phyloP scores from a whole-genome alignment of 345 rosid species.

The Populus simonii region DNA sequence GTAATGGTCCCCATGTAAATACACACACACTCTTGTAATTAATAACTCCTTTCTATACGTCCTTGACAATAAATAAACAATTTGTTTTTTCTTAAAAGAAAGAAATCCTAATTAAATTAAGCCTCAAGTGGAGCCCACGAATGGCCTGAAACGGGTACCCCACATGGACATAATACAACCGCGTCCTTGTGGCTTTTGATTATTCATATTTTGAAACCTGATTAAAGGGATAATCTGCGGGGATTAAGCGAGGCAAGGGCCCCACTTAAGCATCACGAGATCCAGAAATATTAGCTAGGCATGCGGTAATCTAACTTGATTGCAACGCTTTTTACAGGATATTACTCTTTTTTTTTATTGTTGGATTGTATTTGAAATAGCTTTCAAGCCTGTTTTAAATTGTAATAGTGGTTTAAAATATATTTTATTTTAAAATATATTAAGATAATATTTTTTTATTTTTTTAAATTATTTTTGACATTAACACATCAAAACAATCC shows the following conservation, averaged over 20 bases:
- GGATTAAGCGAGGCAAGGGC: not conserved
- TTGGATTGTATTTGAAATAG: too few species aligned
- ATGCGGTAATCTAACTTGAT: not conserved
- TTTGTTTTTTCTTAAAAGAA: not conserved
- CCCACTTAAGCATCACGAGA: not conserved
- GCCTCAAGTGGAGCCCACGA: not conserved
- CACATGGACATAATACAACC: not conserved
- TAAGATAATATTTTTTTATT: too few species aligned
- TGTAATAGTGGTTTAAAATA: too few species aligned
- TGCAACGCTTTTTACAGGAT: not conserved
- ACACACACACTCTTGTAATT: not conserved
- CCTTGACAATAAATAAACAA: not conserved
- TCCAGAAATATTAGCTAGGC: not conserved
- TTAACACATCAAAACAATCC: rapidly evolving
- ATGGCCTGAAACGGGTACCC: not conserved
- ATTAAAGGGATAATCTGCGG: not conserved
- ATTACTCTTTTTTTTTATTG: too few species aligned
- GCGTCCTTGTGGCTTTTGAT: not conserved
- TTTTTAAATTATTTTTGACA: too few species aligned
- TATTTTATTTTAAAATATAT: too few species aligned
- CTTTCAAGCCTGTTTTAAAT: too few species aligned
- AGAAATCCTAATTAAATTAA: not conserved
- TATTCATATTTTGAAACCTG: not conserved
- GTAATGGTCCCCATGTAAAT: not conserved
- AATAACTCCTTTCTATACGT: too few species aligned